phyloP scores from a whole-genome alignment of 1,284 basidiomycete species.

The Microbotryomycetes sp. region DNA sequence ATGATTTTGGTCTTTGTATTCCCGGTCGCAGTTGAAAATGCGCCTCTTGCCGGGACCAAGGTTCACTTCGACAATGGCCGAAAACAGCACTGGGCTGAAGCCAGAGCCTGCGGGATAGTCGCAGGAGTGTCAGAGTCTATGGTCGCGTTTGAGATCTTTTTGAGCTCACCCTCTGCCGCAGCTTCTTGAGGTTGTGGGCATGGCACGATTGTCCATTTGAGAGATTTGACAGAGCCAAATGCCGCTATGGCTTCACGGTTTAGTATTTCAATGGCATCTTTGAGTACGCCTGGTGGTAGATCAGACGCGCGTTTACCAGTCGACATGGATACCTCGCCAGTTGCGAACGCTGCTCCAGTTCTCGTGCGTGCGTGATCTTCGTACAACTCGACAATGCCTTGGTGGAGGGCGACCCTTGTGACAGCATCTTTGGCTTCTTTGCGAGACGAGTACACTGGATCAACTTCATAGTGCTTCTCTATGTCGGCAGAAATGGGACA shows the following conservation, averaged over 20 bases:
- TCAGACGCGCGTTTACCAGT: neutral
- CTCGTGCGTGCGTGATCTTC: neutral
- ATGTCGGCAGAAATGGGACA: neutral
- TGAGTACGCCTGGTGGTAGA: neutral
- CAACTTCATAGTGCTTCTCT: neutral
- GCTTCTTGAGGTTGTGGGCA: neutral
- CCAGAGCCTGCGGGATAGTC: too few species aligned
- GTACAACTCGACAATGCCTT: neutral
- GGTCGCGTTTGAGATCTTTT: too few species aligned
- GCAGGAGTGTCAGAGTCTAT: too few species aligned
- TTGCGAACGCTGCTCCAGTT: neutral
- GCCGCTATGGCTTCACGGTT: neutral
- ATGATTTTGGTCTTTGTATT: neutral
- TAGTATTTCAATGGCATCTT: slow-evolving; percentile 3
- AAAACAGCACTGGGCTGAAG: too few species aligned
- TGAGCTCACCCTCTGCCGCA: too few species aligned
- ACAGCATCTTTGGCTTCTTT: slow-evolving; percentile 9
- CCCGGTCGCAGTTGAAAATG: neutral
- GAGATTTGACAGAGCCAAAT: neutral
- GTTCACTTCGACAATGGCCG: too few species aligned
- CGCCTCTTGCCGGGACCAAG: neutral
- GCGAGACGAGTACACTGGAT: neutral
- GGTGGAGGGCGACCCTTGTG: slow-evolving; percentile 11
- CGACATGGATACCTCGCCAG: too few species aligned
- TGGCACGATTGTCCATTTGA: neutral